Conservation (phyloP, 176 grass and related monocot genomes). For the Musa schizocarpa region DNA sequence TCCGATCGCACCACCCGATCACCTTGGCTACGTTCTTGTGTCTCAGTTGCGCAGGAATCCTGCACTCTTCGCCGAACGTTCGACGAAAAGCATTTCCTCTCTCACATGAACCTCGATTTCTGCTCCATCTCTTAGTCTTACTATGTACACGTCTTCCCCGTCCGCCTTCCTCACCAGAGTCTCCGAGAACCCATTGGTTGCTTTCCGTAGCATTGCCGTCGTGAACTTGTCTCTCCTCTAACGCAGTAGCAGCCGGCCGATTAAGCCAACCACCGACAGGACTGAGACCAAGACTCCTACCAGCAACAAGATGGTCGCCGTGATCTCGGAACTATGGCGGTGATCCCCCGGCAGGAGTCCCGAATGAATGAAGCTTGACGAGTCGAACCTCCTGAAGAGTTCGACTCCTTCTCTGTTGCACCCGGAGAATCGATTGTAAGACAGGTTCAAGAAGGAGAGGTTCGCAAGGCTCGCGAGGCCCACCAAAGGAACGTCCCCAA, state of each 20-base stretch:
- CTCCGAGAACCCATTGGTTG: constrained; percentile 1
- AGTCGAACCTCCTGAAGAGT: constrained; percentile 3
- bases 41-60: constrained; percentile 5
- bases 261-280: background rate
- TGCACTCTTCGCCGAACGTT: background rate
- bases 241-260: background rate
- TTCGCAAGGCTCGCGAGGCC: background rate
- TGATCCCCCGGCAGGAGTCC: background rate
- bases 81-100: background rate
- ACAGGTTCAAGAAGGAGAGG: constrained; percentile 10
- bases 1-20: constrained; percentile 5
- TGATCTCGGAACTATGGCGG: background rate
- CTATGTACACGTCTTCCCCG: background rate
- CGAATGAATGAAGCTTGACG: constrained; percentile 8
- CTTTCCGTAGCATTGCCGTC: background rate
- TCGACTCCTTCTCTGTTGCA: background rate
- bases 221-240: background rate
- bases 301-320: background rate
- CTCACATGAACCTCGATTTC: constrained; percentile 2
- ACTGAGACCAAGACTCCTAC: background rate
- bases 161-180: background rate
- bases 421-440: constrained; percentile 7
- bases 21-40: constrained; percentile 19
- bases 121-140: background rate
- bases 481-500: background rate